A percentile compares a stretch with the other conserved stretches of the same genome.
Conservation (phyloP, 139 green algal genomes). For the Deuterostichococcus epilithicus region DNA sequence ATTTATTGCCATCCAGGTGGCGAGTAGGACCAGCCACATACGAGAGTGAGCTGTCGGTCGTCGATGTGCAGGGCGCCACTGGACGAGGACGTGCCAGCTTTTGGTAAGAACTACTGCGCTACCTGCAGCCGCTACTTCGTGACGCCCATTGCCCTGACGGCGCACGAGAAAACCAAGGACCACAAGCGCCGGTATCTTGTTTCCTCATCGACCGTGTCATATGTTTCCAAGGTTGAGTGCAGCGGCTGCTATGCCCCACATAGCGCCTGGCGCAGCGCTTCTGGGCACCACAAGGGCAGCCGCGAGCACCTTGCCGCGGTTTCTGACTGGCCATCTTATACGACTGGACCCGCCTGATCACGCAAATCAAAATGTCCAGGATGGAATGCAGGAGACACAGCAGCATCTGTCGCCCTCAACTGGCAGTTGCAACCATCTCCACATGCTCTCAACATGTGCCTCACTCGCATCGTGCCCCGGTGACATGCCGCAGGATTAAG, state of each 20-base stretch:
- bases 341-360: neutral
- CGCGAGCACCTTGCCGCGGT: too few relatives aligned
- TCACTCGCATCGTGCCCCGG: neutral
- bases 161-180: slow-evolving; percentile 63
- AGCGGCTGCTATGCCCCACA: too few relatives aligned
- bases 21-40: too few relatives aligned
- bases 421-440: neutral
- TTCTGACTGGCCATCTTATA: neutral
- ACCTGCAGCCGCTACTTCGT: slow-evolving; percentile 66
- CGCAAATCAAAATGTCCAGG: neutral
- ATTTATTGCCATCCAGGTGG: too few relatives aligned
- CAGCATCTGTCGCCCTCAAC: neutral
- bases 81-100: slow-evolving; percentile 72
- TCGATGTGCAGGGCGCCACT: slow-evolving; percentile 50
- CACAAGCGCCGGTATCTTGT: slow-evolving; percentile 61
- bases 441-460: neutral
- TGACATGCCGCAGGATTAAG: slow-evolving; percentile 44
- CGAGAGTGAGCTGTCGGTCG: neutral
- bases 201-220: neutral
- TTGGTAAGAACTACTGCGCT: slow-evolving; percentile 65
- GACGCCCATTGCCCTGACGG: slow-evolving; percentile 38
- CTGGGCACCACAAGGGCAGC: too few relatives aligned
- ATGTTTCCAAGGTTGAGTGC: too few relatives aligned
- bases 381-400: neutral
- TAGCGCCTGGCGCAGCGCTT: too few relatives aligned